Evolutionary conservation across 2,329 filamentous ascomycete genomes (phyloP).

Genomic region (Fusarium coicis): DNA sequence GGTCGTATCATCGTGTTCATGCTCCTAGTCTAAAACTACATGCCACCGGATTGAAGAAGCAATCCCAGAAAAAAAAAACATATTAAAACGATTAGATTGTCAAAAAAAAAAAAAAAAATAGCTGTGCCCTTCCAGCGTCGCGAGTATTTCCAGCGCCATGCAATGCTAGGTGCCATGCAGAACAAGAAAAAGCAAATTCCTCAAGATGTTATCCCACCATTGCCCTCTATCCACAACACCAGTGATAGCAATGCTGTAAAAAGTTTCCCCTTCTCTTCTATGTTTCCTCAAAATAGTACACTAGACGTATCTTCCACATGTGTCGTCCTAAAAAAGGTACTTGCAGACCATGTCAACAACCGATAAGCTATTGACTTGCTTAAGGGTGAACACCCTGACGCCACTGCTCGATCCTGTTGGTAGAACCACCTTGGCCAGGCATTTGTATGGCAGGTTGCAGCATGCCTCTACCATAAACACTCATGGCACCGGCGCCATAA

Average conservation of each 20-base stretch:
- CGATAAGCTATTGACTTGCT: neutral
- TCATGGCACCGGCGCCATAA: constrained; percentile 38
- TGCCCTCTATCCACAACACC: constrained; percentile 31
- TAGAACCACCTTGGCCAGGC: constrained; percentile 42
- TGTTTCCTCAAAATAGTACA: constrained; percentile 23
- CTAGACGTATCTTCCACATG: neutral
- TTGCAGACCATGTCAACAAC: neutral
- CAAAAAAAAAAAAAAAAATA: constrained; percentile 14
- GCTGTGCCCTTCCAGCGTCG: constrained; percentile 26
- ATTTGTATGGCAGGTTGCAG: constrained; percentile 45
- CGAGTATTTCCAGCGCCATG: constrained; percentile 39
- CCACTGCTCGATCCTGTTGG: constrained; percentile 56
- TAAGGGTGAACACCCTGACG: constrained; percentile 54
- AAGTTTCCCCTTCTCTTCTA: neutral
- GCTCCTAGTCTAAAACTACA: constrained; percentile 15
- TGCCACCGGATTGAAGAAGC: neutral
- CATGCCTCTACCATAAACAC: constrained; percentile 46
- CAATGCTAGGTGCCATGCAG: constrained; percentile 41
- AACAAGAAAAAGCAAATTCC: constrained; percentile 21
- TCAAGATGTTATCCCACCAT: neutral
- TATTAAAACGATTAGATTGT: constrained; percentile 27
- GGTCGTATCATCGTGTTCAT: constrained; percentile 20
- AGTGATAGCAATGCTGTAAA: constrained; percentile 8
- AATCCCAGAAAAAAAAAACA: neutral
- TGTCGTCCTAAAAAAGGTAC: neutral